Conservation (phyloP, 768 basidiomycete genomes). For the Tylopilus sp. region DNA sequence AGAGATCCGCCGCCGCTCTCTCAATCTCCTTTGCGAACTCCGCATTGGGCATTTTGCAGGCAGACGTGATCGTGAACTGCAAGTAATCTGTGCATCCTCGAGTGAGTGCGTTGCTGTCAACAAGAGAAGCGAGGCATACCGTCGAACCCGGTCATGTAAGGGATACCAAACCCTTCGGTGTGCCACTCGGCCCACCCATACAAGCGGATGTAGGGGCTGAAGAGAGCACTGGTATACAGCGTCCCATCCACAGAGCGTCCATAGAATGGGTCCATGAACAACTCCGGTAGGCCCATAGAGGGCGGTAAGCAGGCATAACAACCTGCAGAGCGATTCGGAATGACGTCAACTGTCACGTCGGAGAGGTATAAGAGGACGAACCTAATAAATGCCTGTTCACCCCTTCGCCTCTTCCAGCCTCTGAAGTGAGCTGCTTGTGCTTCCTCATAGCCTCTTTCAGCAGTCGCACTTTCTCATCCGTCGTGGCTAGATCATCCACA, state of each 20-base stretch:
- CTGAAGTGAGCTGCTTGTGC: constrained; percentile 62
- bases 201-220: constrained; percentile 76
- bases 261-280: constrained; percentile 76
- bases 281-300: constrained; percentile 59
- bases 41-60: constrained; percentile 77
- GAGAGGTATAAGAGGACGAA: constrained; percentile 26
- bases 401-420: constrained; percentile 65
- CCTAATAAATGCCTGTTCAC: constrained; percentile 89
- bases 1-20: constrained; percentile 64
- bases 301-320: constrained; percentile 58
- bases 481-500: constrained; percentile 16
- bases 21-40: constrained; percentile 69
- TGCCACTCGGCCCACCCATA: constrained; percentile 98
- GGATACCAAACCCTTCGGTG: constrained; percentile 90
- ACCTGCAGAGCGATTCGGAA: constrained; percentile 37
- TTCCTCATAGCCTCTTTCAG: constrained; percentile 60
- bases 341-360: neutral
- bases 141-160: constrained; percentile 87
- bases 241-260: constrained; percentile 77
- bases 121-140: constrained; percentile 37
- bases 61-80: constrained; percentile 85
- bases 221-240: constrained; percentile 85
- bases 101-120: neutral
- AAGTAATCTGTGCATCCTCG: constrained; percentile 53
- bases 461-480: constrained; percentile 45